Base-by-base conservation (phyloP, 2,329 filamentous ascomycete genomes). In the Pyrenochaeta sp. region DNA sequence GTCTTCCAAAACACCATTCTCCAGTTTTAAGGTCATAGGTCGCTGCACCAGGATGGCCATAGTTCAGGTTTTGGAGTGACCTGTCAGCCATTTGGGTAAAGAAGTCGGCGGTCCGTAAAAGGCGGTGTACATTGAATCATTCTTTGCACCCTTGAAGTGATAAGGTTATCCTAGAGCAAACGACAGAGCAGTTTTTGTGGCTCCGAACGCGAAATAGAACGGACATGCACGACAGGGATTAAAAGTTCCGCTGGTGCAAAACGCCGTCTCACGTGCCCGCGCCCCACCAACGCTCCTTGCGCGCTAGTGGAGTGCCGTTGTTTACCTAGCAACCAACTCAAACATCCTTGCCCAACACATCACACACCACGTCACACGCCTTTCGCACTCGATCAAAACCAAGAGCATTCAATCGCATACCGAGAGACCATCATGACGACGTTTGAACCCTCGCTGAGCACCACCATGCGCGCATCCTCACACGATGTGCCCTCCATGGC, bases 381-480 rank as follows among this genome's bases (percentile, higher is more conserved):
- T 30, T n/a, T 57, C 63, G 36, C 52, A 47, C 36, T 15, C 12
- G 9, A 32, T 23, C 7, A 10, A 23, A 17, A 6, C 23, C 9
- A 17, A 12, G 7, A 12, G 32, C 23, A 33, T 14, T 20, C n/a
- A 29, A 31, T 10, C 39, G 36, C 14, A 23, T 14, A 17, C 30
- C 9, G 23, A 23, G 37, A 51, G 23, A 18, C 83, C 27, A 84
- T 83, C 30, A 78, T 83, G 58, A 85, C 87, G 17, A 78, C 83
- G 45, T 92, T 92, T 65, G 88, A 91, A 64, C 83, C 87, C 7
- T 89, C 88, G 1, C 82, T 89, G 64, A 90, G 88, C 11, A 85
- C 84, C 50, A 87, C 85, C 75, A 77, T 86, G 65, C 85, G 84
- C 61, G 83, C 85, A 14, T 78, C 85, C 58, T 81, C 84, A 31